Evolutionary conservation across 2,329 filamentous ascomycete species (phyloP), one percentile per base, ranked within the genome.

Genomic region (Thelonectria discophora): DNA sequence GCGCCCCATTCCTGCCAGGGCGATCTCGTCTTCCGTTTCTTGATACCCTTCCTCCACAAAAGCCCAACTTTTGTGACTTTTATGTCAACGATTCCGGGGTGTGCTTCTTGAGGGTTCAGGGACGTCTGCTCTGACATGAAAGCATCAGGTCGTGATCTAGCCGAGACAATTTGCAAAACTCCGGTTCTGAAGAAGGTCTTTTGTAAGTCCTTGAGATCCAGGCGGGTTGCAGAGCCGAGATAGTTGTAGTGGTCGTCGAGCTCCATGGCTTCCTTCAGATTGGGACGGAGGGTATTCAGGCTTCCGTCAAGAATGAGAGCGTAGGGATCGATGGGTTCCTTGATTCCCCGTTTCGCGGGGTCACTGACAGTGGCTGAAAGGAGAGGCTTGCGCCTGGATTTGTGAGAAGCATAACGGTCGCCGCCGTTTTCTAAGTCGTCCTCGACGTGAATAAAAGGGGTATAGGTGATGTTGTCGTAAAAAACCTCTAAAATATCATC

Each of bases 1-100:
- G 93, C 95, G 54, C 95, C 95, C 95, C 95, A 99, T 83, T 99
- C 95, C 74, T 97, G 94, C 95, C 95, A 99, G 1, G 95, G 94
- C 11, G 94, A 97, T 45, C 94, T 87, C 1, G 93, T 90, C 77
- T 96, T 97, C 79, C 95, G 94, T 79, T 94, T 97, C 79, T 97
- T 97, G 1, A 85, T 81, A 66, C 97, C 93, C 75, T 99, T 99
- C 46, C 95, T 88, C 95, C 95, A 99, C 32, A 99, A 76, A 2
- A 97, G 81, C 4, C 95, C 95, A 51, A 99, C 94, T 76, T 98
- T 99, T 46, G 94, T 97, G 47, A 98, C 91, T 70, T 97, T 97
- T 74, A 99, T 97, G 76, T 98, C 94, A 11, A 99, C 94, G 60
- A 99, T 90, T 12, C 95, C 95, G 3, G 93, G 92, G 66, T 95